Evolutionary conservation across 192 early-diverging fungal species (phyloP).

Genomic region (Coemansia pectinata): DNA sequence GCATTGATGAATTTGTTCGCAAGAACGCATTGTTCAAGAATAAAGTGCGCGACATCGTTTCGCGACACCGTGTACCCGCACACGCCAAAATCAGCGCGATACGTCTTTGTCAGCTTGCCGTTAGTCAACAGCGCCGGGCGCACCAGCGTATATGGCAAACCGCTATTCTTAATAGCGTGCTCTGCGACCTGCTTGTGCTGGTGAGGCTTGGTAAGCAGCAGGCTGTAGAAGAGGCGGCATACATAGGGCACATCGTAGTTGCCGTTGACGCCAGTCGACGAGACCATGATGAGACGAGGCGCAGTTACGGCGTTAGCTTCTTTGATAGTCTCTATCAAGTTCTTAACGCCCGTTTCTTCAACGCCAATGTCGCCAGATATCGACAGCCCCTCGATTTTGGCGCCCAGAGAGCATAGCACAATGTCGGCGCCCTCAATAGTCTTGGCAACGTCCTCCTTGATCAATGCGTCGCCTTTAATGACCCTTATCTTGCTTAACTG

Average conservation of each 20-base stretch:
- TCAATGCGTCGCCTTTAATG: conserved; percentile 48
- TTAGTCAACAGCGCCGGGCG: conserved; percentile 48
- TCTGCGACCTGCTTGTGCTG: conserved; percentile 32
- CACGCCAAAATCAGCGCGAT: conserved; percentile 25
- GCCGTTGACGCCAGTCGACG: conserved; percentile 40
- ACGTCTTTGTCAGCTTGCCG: conserved; percentile 34
- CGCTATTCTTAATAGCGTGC: conserved; percentile 32
- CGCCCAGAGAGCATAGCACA: conserved; percentile 43
- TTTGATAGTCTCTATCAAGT: conserved; percentile 26
- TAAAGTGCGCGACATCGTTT: conserved; percentile 53
- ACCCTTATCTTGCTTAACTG: conserved; percentile 33
- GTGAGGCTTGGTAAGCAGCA: conserved; percentile 24
- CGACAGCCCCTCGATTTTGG: conserved; percentile 14
- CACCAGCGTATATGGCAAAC: conserved; percentile 48
- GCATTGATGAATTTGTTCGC: conserved; percentile 31
- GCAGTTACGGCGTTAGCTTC: conserved; percentile 17
- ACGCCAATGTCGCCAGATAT: conserved; percentile 24
- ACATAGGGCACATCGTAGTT: conserved; percentile 34
- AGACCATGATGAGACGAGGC: conserved; percentile 45
- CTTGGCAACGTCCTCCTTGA: conserved; percentile 26
- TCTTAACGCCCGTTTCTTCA: conserved; percentile 15
- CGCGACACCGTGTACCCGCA: conserved; percentile 56
- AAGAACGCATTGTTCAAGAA: conserved; percentile 48
- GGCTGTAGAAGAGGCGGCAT: conserved; percentile 21
- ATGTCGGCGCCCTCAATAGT: conserved; percentile 42